phyloP scores from a whole-genome alignment of 2,329 filamentous ascomycete species.

The Sarocladiaceae sp. region DNA sequence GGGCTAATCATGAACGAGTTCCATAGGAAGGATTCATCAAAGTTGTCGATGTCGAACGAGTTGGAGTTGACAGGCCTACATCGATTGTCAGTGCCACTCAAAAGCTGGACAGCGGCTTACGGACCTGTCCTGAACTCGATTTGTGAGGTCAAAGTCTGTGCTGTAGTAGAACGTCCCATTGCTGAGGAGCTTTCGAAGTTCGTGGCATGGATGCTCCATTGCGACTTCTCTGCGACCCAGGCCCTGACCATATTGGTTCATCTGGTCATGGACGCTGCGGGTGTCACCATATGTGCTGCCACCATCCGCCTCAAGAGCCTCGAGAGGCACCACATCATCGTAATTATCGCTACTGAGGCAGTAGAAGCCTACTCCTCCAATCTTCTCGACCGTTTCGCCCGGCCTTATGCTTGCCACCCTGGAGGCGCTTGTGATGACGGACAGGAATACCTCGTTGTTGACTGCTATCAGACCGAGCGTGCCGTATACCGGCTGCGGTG shows the following conservation, averaged over 20 bases:
- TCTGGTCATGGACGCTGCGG: conserved; percentile 43
- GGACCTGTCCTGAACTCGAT: conserved; percentile 82
- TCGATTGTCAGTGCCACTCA: background rate
- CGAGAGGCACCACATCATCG: conserved; percentile 65
- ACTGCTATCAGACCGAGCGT: conserved; percentile 86
- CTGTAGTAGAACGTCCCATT: conserved; percentile 98
- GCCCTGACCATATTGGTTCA: conserved; percentile 30
- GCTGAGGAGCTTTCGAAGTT: conserved; percentile 85
- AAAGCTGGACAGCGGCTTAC: conserved; percentile 6
- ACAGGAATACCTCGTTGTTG: conserved; percentile 81
- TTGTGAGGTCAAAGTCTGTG: conserved; percentile 95
- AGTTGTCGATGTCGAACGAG: conserved; percentile 84
- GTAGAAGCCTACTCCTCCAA: conserved; percentile 84
- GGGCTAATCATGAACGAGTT: conserved; percentile 98
- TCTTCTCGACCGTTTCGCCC: conserved; percentile 85
- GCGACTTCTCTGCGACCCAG: conserved; percentile 64
- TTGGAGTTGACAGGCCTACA: conserved; percentile 66
- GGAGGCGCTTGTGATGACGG: conserved; percentile 76
- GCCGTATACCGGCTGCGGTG: conserved; percentile 71
- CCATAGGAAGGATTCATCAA: conserved; percentile 92
- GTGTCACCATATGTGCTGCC: conserved; percentile 34
- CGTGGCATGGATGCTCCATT: conserved; percentile 83
- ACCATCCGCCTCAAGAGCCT: conserved; percentile 45
- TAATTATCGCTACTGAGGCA: conserved; percentile 85
- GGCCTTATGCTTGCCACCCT: conserved; percentile 79